These are phyloP conservation scores for Setaria viridis DNA, from an alignment of 202 grass and related monocot genomes.

Conservation along the genomic window DNA sequence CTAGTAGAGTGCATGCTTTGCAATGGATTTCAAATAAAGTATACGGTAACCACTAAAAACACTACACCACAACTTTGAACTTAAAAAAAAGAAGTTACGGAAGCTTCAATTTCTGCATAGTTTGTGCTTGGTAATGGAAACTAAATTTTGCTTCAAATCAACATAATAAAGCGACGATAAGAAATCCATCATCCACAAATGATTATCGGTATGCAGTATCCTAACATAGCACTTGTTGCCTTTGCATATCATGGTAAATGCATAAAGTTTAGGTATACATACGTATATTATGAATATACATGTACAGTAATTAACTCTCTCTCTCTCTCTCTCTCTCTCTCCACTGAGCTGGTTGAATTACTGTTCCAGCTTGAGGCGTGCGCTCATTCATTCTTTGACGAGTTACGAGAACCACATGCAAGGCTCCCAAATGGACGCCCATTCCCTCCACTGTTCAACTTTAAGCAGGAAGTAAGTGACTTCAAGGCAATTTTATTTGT, in stretches of 20 bases:
- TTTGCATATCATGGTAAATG: too few relatives aligned
- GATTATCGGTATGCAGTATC: background rate
- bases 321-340: background rate
- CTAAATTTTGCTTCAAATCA: background rate
- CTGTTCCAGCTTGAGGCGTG: slow-evolving; percentile 53
- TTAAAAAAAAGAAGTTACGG: background rate
- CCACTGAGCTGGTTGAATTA: slow-evolving; percentile 19
- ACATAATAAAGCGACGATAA: background rate
- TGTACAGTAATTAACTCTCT: background rate
- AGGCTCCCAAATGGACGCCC: slow-evolving; percentile 51
- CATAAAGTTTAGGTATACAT: slow-evolving; percentile 2
- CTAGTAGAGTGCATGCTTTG: slow-evolving; percentile 3
- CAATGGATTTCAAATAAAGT: background rate
- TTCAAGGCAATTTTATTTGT: slow-evolving; percentile 22
- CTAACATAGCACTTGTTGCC: background rate
- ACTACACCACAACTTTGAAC: background rate
- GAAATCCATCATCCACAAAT: background rate
- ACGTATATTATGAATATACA: background rate
- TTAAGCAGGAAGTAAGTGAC: slow-evolving; percentile 57
- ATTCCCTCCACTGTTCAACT: slow-evolving; percentile 56
- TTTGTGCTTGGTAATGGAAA: background rate
- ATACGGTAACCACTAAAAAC: background rate
- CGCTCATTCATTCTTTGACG: slow-evolving; percentile 61
- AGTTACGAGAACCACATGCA: slow-evolving; percentile 51
- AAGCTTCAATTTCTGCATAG: background rate